phyloP scores from a whole-genome alignment of 371 early-diverging fungal species.

The Mortierella sp. region DNA sequence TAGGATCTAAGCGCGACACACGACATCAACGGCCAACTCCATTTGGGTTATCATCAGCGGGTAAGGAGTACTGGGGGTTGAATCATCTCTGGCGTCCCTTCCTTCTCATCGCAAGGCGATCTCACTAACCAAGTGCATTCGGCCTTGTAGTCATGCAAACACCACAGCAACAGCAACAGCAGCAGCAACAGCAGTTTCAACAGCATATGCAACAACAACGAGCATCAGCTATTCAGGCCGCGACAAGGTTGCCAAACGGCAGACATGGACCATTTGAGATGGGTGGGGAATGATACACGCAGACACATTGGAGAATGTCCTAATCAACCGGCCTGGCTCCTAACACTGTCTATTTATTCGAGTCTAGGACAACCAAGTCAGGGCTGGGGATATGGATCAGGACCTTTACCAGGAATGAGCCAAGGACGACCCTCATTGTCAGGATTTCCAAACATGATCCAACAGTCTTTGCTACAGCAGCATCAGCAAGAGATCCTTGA shows the following conservation, averaged over 20 bases:
- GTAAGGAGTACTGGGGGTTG: too few species aligned
- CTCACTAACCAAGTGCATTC: too few species aligned
- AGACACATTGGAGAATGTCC: too few species aligned
- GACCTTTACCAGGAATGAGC: conserved; percentile 48
- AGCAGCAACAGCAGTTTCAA: conserved; percentile 38
- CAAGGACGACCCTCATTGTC: conserved; percentile 46
- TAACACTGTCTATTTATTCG: too few species aligned
- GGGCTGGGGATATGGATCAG: conserved; percentile 51
- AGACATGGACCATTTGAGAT: conserved; percentile 50
- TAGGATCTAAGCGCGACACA: too few species aligned
- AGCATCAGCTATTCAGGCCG: conserved; percentile 38
- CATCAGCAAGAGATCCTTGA: conserved; percentile 51
- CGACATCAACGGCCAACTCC: too few species aligned
- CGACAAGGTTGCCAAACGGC: conserved; percentile 44
- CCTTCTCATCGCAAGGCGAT: too few species aligned
- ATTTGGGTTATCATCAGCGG: too few species aligned
- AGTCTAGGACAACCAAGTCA: conserved; percentile 46
- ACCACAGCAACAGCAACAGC: conserved; percentile 37
- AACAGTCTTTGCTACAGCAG: conserved; percentile 33
- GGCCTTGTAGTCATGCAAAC: conserved; percentile 37
- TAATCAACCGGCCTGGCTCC: too few species aligned
- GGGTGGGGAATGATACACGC: conserved; percentile 36
- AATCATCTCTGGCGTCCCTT: too few species aligned
- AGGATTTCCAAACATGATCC: conserved; percentile 43
- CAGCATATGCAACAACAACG: conserved; percentile 45